Evolutionary conservation across 2,329 filamentous ascomycete species (phyloP), one percentile per base, ranked within the genome.

Genomic region (Lithohypha guttulata): DNA sequence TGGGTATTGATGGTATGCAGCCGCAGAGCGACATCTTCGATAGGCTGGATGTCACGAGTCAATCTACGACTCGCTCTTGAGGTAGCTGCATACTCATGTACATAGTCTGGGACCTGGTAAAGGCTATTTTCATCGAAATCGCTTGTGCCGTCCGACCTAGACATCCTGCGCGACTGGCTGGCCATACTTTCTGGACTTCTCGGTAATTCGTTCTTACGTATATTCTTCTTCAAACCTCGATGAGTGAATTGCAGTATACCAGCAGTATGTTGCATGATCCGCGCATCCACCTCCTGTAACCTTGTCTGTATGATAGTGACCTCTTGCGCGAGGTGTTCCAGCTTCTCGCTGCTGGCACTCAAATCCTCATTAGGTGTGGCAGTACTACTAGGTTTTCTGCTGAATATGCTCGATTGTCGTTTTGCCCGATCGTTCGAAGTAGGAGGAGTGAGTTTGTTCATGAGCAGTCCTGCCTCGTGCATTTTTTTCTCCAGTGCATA

Each of bases 191-290:
- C 81, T 6, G 81, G 81, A 51, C 80, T 86, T 39, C 80, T 77
- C 4, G 81, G 81, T 45, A 84, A 59, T 18, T 51, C 48, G 14
- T 43, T 49, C 21, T 61, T 61, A 35, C 67, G 62, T 6, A 65
- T 58, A 49, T 73, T 75, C 53, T 75, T 81, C 42, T 70, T 68
- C n/a, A 81, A 69, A 1, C 75, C 77, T 51, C 80, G 81, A 60
- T 96, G 87, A 6, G 87, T 93, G 59, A 93, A 73, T 56, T 94
- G 86, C 39, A 98, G 65, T 26, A 98, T 84, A 30, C 84, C 89
- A 10, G 91, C 87, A 0, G 89, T 96, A 58, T 98, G 91, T 58
- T 89, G 79, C 35, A 96, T 65, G 30, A 98, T 65, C 45, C 77
- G 75, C 51, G 74, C 75, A 53, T 93, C 83, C 6, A 84, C 73